These are phyloP conservation scores for Heliosperma pusillum DNA, from an alignment of 148 eudicot genomes.

Conservation along the genomic window DNA sequence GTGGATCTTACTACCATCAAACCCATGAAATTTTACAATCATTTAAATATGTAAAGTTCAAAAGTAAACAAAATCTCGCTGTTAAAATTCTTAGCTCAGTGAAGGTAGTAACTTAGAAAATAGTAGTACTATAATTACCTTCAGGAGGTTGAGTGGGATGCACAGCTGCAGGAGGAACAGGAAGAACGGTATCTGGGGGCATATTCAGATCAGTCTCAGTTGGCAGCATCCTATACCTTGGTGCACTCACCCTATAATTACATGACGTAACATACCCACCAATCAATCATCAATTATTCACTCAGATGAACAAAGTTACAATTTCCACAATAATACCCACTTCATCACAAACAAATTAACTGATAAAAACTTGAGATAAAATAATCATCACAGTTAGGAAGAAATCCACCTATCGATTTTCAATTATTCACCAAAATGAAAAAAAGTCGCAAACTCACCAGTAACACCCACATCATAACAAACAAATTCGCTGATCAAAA, in stretches of 20 bases:
- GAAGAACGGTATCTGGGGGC: conserved; percentile 63
- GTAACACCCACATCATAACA: no score
- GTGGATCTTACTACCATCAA: background rate
- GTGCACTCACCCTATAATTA: conserved; percentile 59
- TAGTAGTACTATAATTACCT: conserved; percentile 30
- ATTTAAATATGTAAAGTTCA: background rate
- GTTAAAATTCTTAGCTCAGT: no score
- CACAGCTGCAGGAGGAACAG: conserved; percentile 52
- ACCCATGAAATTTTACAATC: background rate
- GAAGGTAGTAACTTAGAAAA: background rate
- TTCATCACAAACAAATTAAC: background rate
- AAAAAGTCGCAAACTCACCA: no score
- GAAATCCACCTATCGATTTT: no score
- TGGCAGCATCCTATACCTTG: conserved; percentile 84
- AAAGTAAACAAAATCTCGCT: no score
- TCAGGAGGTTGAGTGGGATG: conserved; percentile 36
- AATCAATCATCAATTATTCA: background rate
- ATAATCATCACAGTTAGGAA: background rate
- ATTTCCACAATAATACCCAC: background rate
- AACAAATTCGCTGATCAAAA: no score
- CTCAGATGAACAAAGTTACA: background rate
- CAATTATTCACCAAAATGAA: no score
- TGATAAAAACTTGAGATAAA: no score
- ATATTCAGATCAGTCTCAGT: conserved; percentile 83
- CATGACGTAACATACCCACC: background rate